Percentiles rank a stretch among this genome's conserved stretches.
phyloP scores from a whole-genome alignment of 139 green algal species.

The Chloropicon primus region DNA sequence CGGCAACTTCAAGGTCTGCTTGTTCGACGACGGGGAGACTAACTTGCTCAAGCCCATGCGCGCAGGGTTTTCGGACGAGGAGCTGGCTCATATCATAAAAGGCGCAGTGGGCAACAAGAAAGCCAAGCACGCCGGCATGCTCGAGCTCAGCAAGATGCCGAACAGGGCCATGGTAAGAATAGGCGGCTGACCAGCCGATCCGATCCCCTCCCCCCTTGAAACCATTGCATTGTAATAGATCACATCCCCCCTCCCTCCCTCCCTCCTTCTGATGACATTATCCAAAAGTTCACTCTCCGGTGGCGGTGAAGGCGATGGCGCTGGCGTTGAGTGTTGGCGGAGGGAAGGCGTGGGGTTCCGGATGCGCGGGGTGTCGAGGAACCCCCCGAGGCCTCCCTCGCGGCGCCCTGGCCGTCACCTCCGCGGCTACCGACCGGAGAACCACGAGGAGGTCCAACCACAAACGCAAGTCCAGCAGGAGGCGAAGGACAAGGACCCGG shows the following conservation, averaged over 20 bases:
- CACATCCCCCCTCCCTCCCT: background rate
- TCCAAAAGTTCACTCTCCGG: no score
- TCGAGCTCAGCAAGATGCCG: constrained; percentile 53
- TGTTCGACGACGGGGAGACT: constrained; percentile 90
- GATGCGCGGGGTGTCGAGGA: no score
- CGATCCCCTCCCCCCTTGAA: no score
- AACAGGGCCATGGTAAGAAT: constrained; percentile 97
- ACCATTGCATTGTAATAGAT: background rate
- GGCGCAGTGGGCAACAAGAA: constrained; percentile 80
- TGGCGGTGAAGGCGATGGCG: no score
- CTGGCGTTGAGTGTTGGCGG: no score
- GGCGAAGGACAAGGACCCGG: background rate
- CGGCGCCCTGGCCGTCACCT: no score
- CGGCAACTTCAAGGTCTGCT: constrained; percentile 90
- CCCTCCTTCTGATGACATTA: no score
- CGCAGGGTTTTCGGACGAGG: constrained; percentile 58
- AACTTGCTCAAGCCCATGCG: constrained; percentile 81
- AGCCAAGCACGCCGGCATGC: constrained; percentile 85
- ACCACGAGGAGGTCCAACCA: background rate
- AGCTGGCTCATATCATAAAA: constrained; percentile 65
- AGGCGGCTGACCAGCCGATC: constrained; percentile 52
- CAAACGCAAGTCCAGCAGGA: no score
- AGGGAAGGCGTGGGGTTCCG: no score
- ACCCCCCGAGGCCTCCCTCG: no score
- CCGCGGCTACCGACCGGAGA: no score